A percentile compares a stretch with the other conserved stretches of the same genome.
Evolutionary conservation across 306 rosid genomes (phyloP).

Genomic region (Rubus idaeus): DNA sequence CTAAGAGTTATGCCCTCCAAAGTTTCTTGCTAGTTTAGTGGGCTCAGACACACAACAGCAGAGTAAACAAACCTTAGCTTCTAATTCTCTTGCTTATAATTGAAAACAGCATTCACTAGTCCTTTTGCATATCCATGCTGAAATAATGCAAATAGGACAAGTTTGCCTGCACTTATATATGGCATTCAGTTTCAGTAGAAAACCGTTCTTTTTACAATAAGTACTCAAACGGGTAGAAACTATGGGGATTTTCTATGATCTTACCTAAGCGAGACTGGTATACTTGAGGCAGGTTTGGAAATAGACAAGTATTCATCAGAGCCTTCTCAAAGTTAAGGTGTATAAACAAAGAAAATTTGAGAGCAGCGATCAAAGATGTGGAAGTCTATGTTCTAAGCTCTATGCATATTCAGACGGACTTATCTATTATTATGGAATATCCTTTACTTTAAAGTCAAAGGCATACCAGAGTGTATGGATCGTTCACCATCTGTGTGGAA

Average conservation of each 20-base stretch:
- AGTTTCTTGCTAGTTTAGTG: not conserved
- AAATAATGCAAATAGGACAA: not conserved
- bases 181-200: not conserved
- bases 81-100: not conserved
- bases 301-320: not conserved
- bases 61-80: not conserved
- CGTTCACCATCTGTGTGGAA: constrained; percentile 90
- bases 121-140: not conserved
- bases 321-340: not conserved
- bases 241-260: not conserved
- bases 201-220: not conserved
- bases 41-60: not conserved
- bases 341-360: not conserved
- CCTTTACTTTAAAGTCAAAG: constrained; percentile 17
- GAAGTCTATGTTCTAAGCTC: not conserved
- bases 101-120: not conserved
- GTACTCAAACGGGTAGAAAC: not conserved
- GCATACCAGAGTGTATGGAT: constrained; percentile 92
- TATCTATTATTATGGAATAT: not conserved
- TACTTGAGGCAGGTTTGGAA: not conserved
- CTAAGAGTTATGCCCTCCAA: not conserved
- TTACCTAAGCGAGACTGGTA: not conserved
- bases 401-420: not conserved
- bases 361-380: not conserved
- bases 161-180: not conserved